Evolutionary conservation across 208 protist genomes (phyloP), one percentile per base, ranked within the genome.

Genomic region (Acanthamoeba culbertsoni): DNA sequence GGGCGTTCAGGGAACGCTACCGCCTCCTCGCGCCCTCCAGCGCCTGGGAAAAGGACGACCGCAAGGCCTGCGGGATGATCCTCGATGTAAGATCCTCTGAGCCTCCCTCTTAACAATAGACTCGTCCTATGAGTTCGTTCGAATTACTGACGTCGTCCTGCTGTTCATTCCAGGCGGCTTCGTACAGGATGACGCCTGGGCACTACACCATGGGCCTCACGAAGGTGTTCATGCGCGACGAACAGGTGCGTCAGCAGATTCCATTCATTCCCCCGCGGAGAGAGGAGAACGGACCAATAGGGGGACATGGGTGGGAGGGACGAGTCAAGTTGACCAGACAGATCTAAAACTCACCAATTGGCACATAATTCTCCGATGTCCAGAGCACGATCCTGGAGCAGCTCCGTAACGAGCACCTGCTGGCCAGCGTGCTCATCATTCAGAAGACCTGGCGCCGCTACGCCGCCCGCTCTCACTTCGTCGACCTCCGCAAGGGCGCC

Each of bases 191-290:
- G 88, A 71, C 88, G 12, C 62, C 63, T 20, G 88, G 88, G 20
- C 55, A 71, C 43, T 92, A 92, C 63, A 92, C 88, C 0, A 35
- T 92, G 16, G 88, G 88, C 23, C 62, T 92, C 16, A 79, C 59
- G 18, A 92, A 92, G 48, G 88, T 92, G 12, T 92, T 92, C 45
- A 48, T 92, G 42, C 88, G 88, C 28, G 88, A 92, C 37, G 88
- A 92, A 62, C 88, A 71, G 55, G 55, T 92, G 23, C 31, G 26
- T 7, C 28, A 14, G n/a, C n/a, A n/a, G n/a, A n/a, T 7, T 26
- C 59, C 28, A 10, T 68, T 8, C 59, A 33, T 8, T 68, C 20
- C 28, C n/a, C n/a, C 16, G 59, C 28, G 59, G n/a, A n/a, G n/a
- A n/a, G n/a, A n/a, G n/a, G n/a, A n/a, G n/a, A n/a, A n/a, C n/a